A percentile compares a stretch with the other conserved stretches of the same genome.
Conservation (phyloP, 371 early-diverging fungal species). For the Zopfochytrium polystomum region DNA sequence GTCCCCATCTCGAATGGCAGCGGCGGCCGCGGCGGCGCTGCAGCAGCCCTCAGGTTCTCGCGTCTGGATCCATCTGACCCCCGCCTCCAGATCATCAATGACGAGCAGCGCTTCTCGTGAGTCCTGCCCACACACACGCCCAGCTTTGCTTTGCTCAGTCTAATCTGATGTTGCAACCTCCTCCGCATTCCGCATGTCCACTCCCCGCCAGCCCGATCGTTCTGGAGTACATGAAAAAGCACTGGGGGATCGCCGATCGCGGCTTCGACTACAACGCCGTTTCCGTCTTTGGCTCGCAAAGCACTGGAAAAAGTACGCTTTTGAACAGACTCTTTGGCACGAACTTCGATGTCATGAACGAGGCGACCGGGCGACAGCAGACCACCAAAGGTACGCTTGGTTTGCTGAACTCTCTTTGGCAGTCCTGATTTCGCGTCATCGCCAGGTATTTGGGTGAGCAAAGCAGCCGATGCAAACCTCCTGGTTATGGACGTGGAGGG, state of each 20-base stretch:
- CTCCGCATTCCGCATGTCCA: background rate
- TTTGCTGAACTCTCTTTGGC: background rate
- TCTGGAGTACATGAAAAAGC: conserved; percentile 65
- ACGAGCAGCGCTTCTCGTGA: conserved; percentile 80
- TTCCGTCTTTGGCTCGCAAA: conserved; percentile 97
- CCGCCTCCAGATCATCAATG: conserved; percentile 80
- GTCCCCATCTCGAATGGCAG: too few relatives aligned
- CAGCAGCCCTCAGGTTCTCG: too few relatives aligned
- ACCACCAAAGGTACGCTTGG: conserved; percentile 81
- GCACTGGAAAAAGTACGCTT: conserved; percentile 97
- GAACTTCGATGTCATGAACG: conserved; percentile 90
- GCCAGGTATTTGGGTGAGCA: conserved; percentile 88
- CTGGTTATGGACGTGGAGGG: conserved; percentile 98
- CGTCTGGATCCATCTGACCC: conserved; percentile 29
- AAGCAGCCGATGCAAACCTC: conserved; percentile 69
- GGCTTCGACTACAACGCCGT: conserved; percentile 96
- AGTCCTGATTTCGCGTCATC: background rate
- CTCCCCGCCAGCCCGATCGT: conserved; percentile 56
- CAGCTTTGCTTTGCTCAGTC: conserved; percentile 8
- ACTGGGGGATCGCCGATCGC: conserved; percentile 77
- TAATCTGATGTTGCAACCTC: conserved; percentile 5
- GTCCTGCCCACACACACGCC: conserved; percentile 18
- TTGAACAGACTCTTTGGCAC: conserved; percentile 93
- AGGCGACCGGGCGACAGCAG: conserved; percentile 79
- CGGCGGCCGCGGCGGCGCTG: too few relatives aligned